Conservation (phyloP, 176 grass and related monocot species). For the Rhynchospora breviuscula region DNA sequence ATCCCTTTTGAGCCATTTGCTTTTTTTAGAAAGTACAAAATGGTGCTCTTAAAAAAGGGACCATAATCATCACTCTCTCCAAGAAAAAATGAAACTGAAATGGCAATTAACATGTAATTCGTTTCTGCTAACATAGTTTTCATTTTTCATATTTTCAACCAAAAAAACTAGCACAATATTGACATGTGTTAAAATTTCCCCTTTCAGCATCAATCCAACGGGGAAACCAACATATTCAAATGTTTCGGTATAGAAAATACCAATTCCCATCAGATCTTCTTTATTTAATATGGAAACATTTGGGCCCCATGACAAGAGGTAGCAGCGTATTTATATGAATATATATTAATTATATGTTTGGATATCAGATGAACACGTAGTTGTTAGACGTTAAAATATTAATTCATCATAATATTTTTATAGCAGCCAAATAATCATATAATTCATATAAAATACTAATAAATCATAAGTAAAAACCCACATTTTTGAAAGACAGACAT, state of each 20-base stretch:
- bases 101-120: too few species aligned
- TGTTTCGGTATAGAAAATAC: not conserved
- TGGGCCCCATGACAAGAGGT: not conserved
- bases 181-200: not conserved
- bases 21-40: too few species aligned
- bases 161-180: not conserved
- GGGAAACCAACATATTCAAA: slow-evolving; percentile 14
- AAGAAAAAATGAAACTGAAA: too few species aligned
- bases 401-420: too few species aligned
- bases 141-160: not conserved
- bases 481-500: too few species aligned
- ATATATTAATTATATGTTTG: not conserved
- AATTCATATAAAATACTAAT: too few species aligned
- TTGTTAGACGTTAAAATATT: too few species aligned
- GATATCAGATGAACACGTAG: slow-evolving; percentile 9
- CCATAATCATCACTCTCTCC: too few species aligned
- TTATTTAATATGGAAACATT: not conserved
- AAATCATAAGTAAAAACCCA: too few species aligned
- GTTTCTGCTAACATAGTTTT: not conserved
- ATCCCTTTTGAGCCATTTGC: too few species aligned
- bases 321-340: not conserved
- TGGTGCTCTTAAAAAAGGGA: too few species aligned
- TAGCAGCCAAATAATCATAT: too few species aligned
- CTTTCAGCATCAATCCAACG: slow-evolving; percentile 15
- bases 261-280: not conserved